Evolutionary conservation across 2,329 filamentous ascomycete species (phyloP), one percentile per base, ranked within the genome.

Genomic region (Phialemoniopsis sp.): DNA sequence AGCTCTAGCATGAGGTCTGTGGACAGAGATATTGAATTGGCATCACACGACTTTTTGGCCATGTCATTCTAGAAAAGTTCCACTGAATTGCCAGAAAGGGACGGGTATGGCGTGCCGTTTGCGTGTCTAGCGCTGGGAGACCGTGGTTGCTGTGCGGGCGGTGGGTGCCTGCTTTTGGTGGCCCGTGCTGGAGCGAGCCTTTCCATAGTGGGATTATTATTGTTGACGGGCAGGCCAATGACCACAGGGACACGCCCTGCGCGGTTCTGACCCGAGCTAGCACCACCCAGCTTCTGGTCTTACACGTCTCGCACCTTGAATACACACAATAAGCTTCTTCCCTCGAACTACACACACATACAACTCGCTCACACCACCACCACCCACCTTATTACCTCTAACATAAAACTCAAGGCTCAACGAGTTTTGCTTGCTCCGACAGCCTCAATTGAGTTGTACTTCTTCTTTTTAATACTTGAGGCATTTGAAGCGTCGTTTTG

Each of bases 181-280:
- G 47, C 38, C 47, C 42, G 47, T 48, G 47, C 47, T 26, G 36
- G 40, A 16, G 29, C 38, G 39, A 18, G 41, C 44, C 42, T 48
- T 46, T 48, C 47, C 48, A 26, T 41, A 47, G 41, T 41, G 44
- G 21, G 35, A 43, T 19, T 48, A 47, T 47, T 47, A 45, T 49
- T 50, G 44, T 47, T 47, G 46, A 48, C 42, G 43, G 37, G 41
- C 41, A 44, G 13, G 42, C 46, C 44, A 50, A 48, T 50, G 43
- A 46, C 40, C 21, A 6, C 21, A 26, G 21, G 21, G 21, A 26
- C 6, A 6, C 6, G 6, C 21, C 21, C 10, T 26, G 21, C 21
- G 21, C 21, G 21, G 21, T 26, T 10, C 21, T 6, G 21, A 26
- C 21, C 10, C 21, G 21, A 26, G 21, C 21, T 26, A n/a, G 30